Base-by-base conservation (phyloP, 176 grass and related monocot species). In the Ensete glaucum region DNA sequence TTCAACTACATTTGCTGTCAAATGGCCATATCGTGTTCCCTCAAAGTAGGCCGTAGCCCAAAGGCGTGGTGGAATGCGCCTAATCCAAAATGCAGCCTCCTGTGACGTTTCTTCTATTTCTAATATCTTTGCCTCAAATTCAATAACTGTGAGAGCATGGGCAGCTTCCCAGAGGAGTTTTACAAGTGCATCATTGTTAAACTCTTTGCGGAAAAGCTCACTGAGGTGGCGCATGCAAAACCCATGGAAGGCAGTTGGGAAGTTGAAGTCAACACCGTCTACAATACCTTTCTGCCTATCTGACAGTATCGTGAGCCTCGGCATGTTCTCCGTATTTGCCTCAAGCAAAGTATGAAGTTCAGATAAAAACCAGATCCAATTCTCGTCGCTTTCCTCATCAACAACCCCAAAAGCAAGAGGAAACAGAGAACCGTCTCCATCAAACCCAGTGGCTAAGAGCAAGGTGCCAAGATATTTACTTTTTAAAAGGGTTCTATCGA, bases 21-120 rank as follows among this genome's bases (percentile, higher is more conserved):
- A 66, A 73, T 98, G 95, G 19, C 95, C 95, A 49, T 83, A 98
- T 26, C 95, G 82, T 14, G 82, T 89, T 27, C 95, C 95, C 70
- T 98, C 95, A 71, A 98, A 98, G 85, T 93, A 98, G 75, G 95
- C 90, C 6, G 95, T 98, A 2, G 95, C 95, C 95, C 95, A 98
- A 50, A 98, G 84, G 50, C 90, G 88, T 16, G 88, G 80, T 27
- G 90, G 88, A 1, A 87, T 72, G 50, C 87, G 88, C 65, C 95
- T 81, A 21, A 98, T 98, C 95, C 95, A 98, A 16, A 71, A 78
- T 67, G 72, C 90, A 78, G 95, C 95, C 15, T 98, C 95, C 69
- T 80, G 78, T 69, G 95, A 91, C 27, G 78, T 84, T 51, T 93
- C 88, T 86, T 98, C 90, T 54, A 98, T 94, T 87, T 98, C 95